These are phyloP conservation scores for Jatropha multifida DNA, from an alignment of 441 rosid species.

Conservation along the genomic window DNA sequence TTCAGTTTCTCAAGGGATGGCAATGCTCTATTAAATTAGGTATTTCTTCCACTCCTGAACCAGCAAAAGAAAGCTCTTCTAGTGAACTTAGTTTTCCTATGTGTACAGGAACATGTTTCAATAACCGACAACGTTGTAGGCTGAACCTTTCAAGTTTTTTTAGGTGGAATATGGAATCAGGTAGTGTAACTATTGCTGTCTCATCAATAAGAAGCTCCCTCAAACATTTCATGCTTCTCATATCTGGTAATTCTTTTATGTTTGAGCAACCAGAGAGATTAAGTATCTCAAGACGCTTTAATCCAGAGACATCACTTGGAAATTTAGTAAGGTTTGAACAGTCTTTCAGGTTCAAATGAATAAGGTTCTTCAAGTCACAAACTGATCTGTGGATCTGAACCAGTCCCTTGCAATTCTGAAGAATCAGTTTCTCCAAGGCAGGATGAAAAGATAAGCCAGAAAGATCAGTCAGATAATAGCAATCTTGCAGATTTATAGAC, in stretches of 20 bases:
- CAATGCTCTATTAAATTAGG: slow-evolving; percentile 45
- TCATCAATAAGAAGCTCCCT: slow-evolving; percentile 46
- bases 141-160: slow-evolving; percentile 47
- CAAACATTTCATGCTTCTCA: slow-evolving; percentile 31
- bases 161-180: slow-evolving; percentile 40
- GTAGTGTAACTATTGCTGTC: slow-evolving; percentile 48
- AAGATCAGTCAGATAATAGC: slow-evolving; percentile 25
- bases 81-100: slow-evolving; percentile 45
- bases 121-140: slow-evolving; percentile 36
- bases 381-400: slow-evolving; percentile 28
- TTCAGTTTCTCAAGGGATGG: slow-evolving; percentile 46
- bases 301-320: slow-evolving; percentile 37
- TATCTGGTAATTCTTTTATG: slow-evolving; percentile 29
- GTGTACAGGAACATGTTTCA: slow-evolving; percentile 38
- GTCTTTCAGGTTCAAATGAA: slow-evolving; percentile 28
- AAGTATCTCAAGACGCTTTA: slow-evolving; percentile 32
- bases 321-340: slow-evolving; percentile 27
- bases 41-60: slow-evolving; percentile 37
- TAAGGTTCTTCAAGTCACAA: slow-evolving; percentile 26
- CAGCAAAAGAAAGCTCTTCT: slow-evolving; percentile 38
- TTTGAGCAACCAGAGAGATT: slow-evolving; percentile 27
- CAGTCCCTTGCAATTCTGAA: slow-evolving; percentile 26
- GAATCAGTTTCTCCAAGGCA: slow-evolving; percentile 34
- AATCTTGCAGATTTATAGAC: slow-evolving; percentile 31
- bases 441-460: slow-evolving; percentile 28